Percentiles rank a stretch among this genome's conserved stretches.
Evolutionary conservation across 768 basidiomycete genomes (phyloP).

Genomic region (Daedalea quercina): DNA sequence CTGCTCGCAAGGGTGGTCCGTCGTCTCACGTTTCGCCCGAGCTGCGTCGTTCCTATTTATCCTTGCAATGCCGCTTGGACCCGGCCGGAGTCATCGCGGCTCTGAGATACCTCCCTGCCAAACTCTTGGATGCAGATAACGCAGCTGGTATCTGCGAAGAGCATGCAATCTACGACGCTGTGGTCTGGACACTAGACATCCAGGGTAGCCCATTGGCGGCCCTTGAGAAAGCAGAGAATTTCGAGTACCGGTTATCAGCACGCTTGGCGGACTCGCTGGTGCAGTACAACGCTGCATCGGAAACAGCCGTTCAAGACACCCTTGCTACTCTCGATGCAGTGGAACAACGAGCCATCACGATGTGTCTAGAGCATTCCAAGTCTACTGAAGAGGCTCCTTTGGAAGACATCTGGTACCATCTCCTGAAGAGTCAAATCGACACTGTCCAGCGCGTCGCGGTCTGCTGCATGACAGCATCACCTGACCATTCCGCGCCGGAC

Average conservation of each 20-base stretch:
- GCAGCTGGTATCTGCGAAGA: slow-evolving; percentile 62
- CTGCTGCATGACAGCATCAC: slow-evolving; percentile 23
- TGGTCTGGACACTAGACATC: slow-evolving; percentile 73
- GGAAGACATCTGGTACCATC: slow-evolving; percentile 88
- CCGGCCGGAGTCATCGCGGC: slow-evolving; percentile 56
- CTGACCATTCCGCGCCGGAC: slow-evolving; percentile 4
- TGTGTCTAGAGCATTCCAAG: slow-evolving; percentile 68
- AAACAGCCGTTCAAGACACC: slow-evolving; percentile 5
- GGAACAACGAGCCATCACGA: slow-evolving; percentile 50
- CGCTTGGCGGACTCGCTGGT: slow-evolving; percentile 35
- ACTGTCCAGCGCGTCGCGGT: slow-evolving; percentile 65
- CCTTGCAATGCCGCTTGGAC: slow-evolving; percentile 67
- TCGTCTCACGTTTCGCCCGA: slow-evolving; percentile 40
- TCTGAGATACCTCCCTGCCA: slow-evolving; percentile 47
- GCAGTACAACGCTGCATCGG: not conserved
- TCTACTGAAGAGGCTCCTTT: slow-evolving; percentile 34
- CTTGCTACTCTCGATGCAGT: slow-evolving; percentile 45
- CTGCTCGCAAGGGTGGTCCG: slow-evolving; percentile 21
- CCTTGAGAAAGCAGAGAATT: slow-evolving; percentile 56
- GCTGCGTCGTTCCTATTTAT: slow-evolving; percentile 58
- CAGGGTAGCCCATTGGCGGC: slow-evolving; percentile 58
- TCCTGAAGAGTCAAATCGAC: slow-evolving; percentile 77
- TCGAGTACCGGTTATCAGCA: slow-evolving; percentile 44
- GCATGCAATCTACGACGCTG: slow-evolving; percentile 61
- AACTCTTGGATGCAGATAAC: slow-evolving; percentile 48